Conservation (phyloP, 2,329 filamentous ascomycete species). For the Ceratocystis papillata region DNA sequence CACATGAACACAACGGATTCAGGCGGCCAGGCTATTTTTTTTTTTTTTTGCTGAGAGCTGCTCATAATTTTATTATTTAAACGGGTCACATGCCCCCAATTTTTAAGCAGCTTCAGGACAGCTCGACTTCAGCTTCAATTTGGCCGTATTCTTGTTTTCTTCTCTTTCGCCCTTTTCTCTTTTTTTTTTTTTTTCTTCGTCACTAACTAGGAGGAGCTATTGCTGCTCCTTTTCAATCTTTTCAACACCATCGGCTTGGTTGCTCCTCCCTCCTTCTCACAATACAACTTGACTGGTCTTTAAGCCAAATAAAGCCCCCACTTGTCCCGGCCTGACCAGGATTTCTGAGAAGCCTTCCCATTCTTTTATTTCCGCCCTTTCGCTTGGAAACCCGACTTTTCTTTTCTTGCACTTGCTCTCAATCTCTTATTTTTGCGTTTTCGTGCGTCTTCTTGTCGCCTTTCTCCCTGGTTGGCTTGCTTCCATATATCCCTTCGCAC, state of each 20-base stretch:
- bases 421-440: background rate
- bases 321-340: constrained; percentile 16
- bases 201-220: background rate
- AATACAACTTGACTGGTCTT: constrained; percentile 11
- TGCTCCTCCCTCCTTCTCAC: background rate
- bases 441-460: background rate
- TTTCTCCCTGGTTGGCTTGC: background rate
- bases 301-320: constrained; percentile 19
- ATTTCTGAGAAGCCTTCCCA: constrained; percentile 3
- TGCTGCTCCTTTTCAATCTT: background rate
- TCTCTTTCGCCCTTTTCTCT: background rate
- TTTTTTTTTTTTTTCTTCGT: background rate
- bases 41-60: background rate
- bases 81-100: background rate
- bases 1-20: background rate
- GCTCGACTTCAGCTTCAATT: background rate
- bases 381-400: background rate
- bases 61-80: constrained; percentile 4
- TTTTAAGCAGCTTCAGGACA: background rate
- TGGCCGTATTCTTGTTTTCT: too few species aligned
- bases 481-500: constrained; percentile 3
- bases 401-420: constrained; percentile 6
- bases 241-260: constrained; percentile 3
- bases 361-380: constrained; percentile 11
- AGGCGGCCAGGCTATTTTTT: background rate